Evolutionary conservation across 2,329 filamentous ascomycete species (phyloP), one percentile per base, ranked within the genome.

Genomic region (Magnaporthiopsis incrustans): DNA sequence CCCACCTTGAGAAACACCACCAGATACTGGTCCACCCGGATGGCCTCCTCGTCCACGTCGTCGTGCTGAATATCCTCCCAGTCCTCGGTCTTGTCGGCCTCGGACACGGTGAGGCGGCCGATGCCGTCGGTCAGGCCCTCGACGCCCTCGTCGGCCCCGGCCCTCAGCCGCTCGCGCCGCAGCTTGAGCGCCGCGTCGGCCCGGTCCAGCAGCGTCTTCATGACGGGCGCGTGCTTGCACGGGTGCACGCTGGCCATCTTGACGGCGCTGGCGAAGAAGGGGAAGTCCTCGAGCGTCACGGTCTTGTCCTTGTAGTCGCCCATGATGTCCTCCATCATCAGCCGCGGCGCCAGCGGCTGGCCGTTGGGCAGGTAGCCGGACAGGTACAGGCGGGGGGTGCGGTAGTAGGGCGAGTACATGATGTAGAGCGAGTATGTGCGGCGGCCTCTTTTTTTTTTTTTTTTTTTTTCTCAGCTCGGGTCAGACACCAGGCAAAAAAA

Each of bases 351-450:
- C 3, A 76, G 71, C 6, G 74, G 71, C 33, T 92, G 89, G 33
- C 91, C 91, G 65, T 86, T 85, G 32, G 90, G 84, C 15, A 86
- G 81, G 77, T 98, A 98, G 71, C 95, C 95, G 0, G 92, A 96
- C 60, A 99, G 87, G 77, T 97, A 99, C 71, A 98, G 86, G 44
- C 95, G 91, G 0, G 95, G 95, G 4, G 95, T 98, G 70, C 92
- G 90, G 79, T 98, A 99, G 81, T 96, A 97, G 53, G 93, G 90
- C 5, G 93, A 91, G 79, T 99, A 99, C 78, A 92, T 95, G 73
- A 99, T 98, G 82, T 99, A 99, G 69, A 99, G 89, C 59, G 90
- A 97, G 77, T 99, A 99, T n/a, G 91, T 96, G 69, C 95, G 90
- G 62, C 91, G 85, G 63, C 32, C 32, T 33, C 32, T 33, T 4